Evolutionary conservation across 2,329 filamentous ascomycete species (phyloP), one percentile per base, ranked within the genome.

Genomic region (Fusarium sp.): DNA sequence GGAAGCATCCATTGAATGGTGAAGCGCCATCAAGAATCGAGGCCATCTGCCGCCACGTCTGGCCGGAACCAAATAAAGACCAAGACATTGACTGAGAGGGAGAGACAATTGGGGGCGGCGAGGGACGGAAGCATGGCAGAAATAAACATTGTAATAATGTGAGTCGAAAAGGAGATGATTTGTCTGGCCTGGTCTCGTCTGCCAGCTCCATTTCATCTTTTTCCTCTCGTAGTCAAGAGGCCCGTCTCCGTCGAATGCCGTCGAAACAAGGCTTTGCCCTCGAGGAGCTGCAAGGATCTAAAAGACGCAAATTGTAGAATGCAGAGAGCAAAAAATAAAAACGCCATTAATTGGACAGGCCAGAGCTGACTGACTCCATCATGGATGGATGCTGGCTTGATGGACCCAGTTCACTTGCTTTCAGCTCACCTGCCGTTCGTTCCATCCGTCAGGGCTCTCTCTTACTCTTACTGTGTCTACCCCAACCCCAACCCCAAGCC

Each of bases 221-320:
- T 20, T 40, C 11, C 14, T 24, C 2, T 10, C 16, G 20, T 35
- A 37, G 18, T 29, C 35, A 13, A 42, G 37, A 38, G 56, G 38
- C 13, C 34, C 29, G 22, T 27, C 45, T 40, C n/a, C 45, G 18
- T 58, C 37, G 40, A 18, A 50, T 61, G 69, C 67, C n/a, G 62
- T 72, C 66, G 66, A 70, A 73, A 72, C 69, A 74, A 66, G 72
- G 61, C 63, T 65, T 38, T 52, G 22, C 20, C 20, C 31, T 57
- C 47, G 47, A 5, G 45, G 27, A 52, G 27, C 47, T 52, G 47
- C 47, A 52, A 52, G 47, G 47, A 20, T 52, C 27, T 31, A 45
- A 62, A 57, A 66, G 42, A 69, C 47, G 67, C 54, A 68, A 60
- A 61, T 37, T 65, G 45, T 31, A 31, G 29, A 24, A 40, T 57